These are phyloP conservation scores for Paragyromitra xinjiangensis DNA, from an alignment of 495 filamentous ascomycete genomes.

Conservation along the genomic window DNA sequence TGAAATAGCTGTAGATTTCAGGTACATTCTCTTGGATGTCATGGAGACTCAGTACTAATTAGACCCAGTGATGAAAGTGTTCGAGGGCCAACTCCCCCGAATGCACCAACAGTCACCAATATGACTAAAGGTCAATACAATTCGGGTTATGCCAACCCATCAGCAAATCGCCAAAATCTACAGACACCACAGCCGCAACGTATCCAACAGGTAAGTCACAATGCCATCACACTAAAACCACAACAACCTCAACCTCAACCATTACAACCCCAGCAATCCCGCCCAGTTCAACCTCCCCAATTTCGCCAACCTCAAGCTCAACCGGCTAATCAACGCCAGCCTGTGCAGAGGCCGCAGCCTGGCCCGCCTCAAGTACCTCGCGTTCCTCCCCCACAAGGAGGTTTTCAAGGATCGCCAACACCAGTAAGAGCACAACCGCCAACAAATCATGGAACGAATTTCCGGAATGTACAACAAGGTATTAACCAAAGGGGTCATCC, in stretches of 20 bases:
- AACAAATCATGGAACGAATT: slow-evolving; percentile 23
- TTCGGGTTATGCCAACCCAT: slow-evolving; percentile 17
- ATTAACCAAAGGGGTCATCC: slow-evolving; percentile 38
- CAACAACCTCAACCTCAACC: slow-evolving; percentile 31
- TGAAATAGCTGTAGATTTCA: slow-evolving; percentile 47
- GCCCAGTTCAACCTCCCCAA: slow-evolving; percentile 34
- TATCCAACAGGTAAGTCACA: slow-evolving; percentile 41
- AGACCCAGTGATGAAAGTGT: slow-evolving; percentile 24
- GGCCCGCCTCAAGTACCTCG: slow-evolving; percentile 40
- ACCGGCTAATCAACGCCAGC: slow-evolving; percentile 35
- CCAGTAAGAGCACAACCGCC: slow-evolving; percentile 40
- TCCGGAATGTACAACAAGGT: slow-evolving; percentile 45
- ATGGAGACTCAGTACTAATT: slow-evolving; percentile 23
- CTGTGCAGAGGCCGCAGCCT: slow-evolving; percentile 34
- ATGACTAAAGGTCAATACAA: slow-evolving; percentile 14
- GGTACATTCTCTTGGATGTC: slow-evolving; percentile 12
- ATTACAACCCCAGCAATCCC: slow-evolving; percentile 25
- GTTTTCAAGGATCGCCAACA: slow-evolving; percentile 38
- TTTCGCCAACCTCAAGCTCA: slow-evolving; percentile 29
- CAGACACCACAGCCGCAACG: slow-evolving; percentile 45
- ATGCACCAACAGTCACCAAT: slow-evolving; percentile 14
- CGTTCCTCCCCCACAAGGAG: slow-evolving; percentile 39
- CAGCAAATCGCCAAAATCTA: slow-evolving; percentile 26
- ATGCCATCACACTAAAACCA: slow-evolving; percentile 27
- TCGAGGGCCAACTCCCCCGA: slow-evolving; percentile 33